These are phyloP conservation scores for Penicillium turbatum DNA, from an alignment of 495 filamentous ascomycete genomes.

Conservation along the genomic window DNA sequence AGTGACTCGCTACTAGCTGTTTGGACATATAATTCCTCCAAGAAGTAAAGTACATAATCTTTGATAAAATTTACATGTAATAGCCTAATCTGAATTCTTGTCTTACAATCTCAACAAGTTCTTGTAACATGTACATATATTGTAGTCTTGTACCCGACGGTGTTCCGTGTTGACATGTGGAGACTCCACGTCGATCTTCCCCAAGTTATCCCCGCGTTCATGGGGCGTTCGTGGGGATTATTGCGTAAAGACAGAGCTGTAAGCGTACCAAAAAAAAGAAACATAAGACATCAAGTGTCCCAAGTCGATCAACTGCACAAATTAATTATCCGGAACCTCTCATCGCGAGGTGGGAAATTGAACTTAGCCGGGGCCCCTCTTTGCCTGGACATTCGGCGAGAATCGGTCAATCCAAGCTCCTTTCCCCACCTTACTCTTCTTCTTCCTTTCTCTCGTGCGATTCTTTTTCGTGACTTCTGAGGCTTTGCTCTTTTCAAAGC, in stretches of 20 bases:
- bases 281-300: background rate
- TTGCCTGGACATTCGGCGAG: background rate
- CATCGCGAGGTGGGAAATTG: constrained; percentile 10
- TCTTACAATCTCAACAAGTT: too few species aligned
- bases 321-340: background rate
- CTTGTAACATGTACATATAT: too few species aligned
- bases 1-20: background rate
- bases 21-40: background rate
- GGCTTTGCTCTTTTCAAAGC: background rate
- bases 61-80: background rate
- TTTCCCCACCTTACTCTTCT: constrained; percentile 6
- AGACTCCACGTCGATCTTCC: background rate
- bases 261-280: background rate
- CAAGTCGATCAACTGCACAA: background rate
- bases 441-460: background rate
- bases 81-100: too few species aligned
- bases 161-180: too few species aligned
- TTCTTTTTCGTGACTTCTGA: constrained; percentile 1
- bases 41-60: background rate
- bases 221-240: background rate
- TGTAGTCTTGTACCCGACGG: too few species aligned
- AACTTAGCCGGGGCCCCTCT: background rate
- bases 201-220: background rate
- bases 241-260: background rate
- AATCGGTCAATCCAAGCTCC: background rate